These are phyloP conservation scores for Blastomyces gilchristii DNA, from an alignment of 2,329 filamentous ascomycete species.

Conservation along the genomic window DNA sequence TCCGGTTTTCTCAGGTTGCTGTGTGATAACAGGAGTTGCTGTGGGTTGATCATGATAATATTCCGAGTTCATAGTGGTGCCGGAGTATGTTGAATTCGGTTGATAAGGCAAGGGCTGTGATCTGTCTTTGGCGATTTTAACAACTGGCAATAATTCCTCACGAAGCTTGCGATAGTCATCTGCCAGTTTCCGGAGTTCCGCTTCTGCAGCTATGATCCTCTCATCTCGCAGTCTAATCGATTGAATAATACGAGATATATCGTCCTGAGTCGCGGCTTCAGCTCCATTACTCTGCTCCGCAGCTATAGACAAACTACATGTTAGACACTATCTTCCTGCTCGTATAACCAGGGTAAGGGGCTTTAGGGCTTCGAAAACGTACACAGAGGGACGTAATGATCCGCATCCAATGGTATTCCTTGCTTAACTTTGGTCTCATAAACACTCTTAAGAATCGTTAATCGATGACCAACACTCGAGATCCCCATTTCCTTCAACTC, in stretches of 20 bases:
- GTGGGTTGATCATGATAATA: conserved; percentile 33
- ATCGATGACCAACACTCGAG: conserved; percentile 78
- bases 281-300: conserved; percentile 82
- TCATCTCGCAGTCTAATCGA: conserved; percentile 85
- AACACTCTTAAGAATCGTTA: conserved; percentile 90
- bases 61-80: conserved; percentile 22
- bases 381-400: conserved; percentile 91
- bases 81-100: conserved; percentile 22
- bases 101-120: conserved; percentile 69
- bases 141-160: conserved; percentile 82
- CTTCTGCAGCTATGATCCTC: conserved; percentile 71
- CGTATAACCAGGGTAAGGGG: not conserved
- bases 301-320: conserved; percentile 44
- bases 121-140: conserved; percentile 83
- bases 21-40: conserved; percentile 22
- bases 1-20: conserved; percentile 34
- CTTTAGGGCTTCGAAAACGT: conserved; percentile 33
- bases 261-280: conserved; percentile 78
- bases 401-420: conserved; percentile 78
- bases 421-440: conserved; percentile 95
- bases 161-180: conserved; percentile 82
- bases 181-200: conserved; percentile 69
- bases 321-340: conserved; percentile 7
- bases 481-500: conserved; percentile 95
- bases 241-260: conserved; percentile 82